phyloP scores from a whole-genome alignment of 1,139 yeast genomes.

The Saccharomyces hybrid region DNA sequence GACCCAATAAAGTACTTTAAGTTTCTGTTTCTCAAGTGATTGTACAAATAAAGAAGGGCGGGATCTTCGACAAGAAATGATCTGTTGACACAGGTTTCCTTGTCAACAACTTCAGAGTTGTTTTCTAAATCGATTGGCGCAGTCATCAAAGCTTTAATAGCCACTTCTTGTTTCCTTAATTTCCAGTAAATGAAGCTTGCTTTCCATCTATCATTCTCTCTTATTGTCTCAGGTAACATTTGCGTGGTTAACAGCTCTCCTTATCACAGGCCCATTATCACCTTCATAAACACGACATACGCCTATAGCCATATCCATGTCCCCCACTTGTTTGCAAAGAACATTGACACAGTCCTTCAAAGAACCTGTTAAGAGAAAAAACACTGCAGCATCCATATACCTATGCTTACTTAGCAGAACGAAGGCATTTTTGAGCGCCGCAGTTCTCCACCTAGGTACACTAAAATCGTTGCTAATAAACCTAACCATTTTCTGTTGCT shows the following conservation, averaged over 20 bases:
- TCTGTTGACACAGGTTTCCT: slow-evolving; percentile 28
- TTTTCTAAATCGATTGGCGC: slow-evolving; percentile 40
- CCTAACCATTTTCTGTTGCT: slow-evolving; percentile 71
- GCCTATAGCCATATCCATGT: slow-evolving; percentile 66
- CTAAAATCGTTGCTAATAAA: slow-evolving; percentile 71
- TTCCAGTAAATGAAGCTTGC: slow-evolving; percentile 80
- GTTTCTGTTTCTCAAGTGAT: slow-evolving; percentile 47
- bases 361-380: slow-evolving; percentile 75
- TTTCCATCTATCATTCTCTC: slow-evolving; percentile 71
- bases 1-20: slow-evolving; percentile 44
- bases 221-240: slow-evolving; percentile 50
- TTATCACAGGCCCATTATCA: slow-evolving; percentile 44
- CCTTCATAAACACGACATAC: slow-evolving; percentile 71
- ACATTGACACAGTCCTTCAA: slow-evolving; percentile 72
- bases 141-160: slow-evolving; percentile 60
- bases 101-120: slow-evolving; percentile 16
- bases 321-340: slow-evolving; percentile 56
- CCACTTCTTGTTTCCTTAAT: slow-evolving; percentile 41
- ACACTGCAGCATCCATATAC: slow-evolving; percentile 79
- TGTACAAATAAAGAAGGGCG: slow-evolving; percentile 59
- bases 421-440: slow-evolving; percentile 88
- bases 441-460: slow-evolving; percentile 69
- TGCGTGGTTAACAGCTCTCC: slow-evolving; percentile 42
- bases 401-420: slow-evolving; percentile 85
- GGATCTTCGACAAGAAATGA: slow-evolving; percentile 74